These are phyloP conservation scores for Lasiodiplodia hormozganensis DNA, from an alignment of 2,329 filamentous ascomycete species.

Conservation along the genomic window DNA sequence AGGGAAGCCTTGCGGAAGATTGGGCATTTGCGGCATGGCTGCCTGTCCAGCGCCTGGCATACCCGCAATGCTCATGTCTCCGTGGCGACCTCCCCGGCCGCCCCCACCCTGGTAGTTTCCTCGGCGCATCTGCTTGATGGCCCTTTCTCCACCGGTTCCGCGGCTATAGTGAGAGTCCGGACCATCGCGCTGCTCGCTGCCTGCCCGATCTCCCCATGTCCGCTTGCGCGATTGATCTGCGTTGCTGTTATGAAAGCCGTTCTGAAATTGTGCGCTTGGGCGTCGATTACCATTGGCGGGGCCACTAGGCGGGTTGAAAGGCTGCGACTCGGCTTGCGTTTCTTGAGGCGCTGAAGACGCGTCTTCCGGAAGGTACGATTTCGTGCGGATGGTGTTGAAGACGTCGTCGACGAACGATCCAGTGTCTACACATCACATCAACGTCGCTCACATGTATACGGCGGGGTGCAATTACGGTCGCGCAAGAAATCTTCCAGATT, in stretches of 20 bases:
- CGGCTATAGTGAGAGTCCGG: constrained; percentile 49
- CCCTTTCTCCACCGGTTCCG: constrained; percentile 46
- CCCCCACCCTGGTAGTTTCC: constrained; percentile 41
- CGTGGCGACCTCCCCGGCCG: constrained; percentile 25
- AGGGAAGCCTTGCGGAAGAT: constrained; percentile 54
- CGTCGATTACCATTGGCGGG: constrained; percentile 34
- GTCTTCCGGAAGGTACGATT: constrained; percentile 47
- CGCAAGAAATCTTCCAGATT: constrained; percentile 79
- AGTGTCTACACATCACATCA: constrained; percentile 54
- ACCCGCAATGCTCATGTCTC: constrained; percentile 29
- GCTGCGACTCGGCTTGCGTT: constrained; percentile 38
- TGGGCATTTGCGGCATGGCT: constrained; percentile 50
- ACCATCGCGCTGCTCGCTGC: constrained; percentile 49
- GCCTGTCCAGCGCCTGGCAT: constrained; percentile 31
- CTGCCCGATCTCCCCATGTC: constrained; percentile 61
- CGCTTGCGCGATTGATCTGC: constrained; percentile 60
- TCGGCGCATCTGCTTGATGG: constrained; percentile 67
- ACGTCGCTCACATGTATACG: background rate
- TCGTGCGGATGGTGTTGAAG: constrained; percentile 69
- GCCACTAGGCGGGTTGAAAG: constrained; percentile 37
- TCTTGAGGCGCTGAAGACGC: constrained; percentile 34
- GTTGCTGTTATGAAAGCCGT: constrained; percentile 30
- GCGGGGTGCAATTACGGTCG: constrained; percentile 59
- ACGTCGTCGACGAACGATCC: constrained; percentile 73
- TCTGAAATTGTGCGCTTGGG: constrained; percentile 31